phyloP scores from a whole-genome alignment of 306 rosid species.

The Sophora flavescens region DNA sequence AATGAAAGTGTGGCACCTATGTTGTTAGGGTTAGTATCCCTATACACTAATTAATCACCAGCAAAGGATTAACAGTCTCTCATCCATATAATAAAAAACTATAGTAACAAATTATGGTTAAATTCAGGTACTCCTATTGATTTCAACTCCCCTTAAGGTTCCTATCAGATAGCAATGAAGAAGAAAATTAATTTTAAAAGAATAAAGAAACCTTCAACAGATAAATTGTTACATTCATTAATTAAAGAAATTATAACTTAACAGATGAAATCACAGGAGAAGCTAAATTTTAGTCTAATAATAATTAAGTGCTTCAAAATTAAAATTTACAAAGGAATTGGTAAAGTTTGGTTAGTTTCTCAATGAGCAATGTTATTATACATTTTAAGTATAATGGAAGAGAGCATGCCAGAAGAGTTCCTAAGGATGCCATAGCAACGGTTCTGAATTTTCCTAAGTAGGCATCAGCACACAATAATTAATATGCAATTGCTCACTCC shows the following conservation, averaged over 20 bases:
- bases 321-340: neutral
- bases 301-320: neutral
- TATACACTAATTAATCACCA: constrained; percentile 54
- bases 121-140: neutral
- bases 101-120: neutral
- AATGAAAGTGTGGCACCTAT: constrained; percentile 58
- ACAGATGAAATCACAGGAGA: too few species aligned
- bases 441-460: constrained; percentile 52
- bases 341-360: neutral
- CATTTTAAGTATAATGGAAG: neutral
- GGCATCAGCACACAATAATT: constrained; percentile 50
- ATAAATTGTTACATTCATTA: neutral
- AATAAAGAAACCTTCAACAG: neutral
- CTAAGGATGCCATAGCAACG: constrained; percentile 51
- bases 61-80: neutral
- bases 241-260: neutral
- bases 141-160: neutral
- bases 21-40: constrained; percentile 52
- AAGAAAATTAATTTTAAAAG: neutral
- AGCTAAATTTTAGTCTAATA: too few species aligned
- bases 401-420: constrained; percentile 43
- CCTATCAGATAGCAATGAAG: neutral
- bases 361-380: neutral
- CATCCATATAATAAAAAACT: neutral
- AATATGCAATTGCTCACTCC: constrained; percentile 38